Evolutionary conservation across 1,139 yeast genomes (phyloP).

Genomic region (Insectozyma bohioensis): DNA sequence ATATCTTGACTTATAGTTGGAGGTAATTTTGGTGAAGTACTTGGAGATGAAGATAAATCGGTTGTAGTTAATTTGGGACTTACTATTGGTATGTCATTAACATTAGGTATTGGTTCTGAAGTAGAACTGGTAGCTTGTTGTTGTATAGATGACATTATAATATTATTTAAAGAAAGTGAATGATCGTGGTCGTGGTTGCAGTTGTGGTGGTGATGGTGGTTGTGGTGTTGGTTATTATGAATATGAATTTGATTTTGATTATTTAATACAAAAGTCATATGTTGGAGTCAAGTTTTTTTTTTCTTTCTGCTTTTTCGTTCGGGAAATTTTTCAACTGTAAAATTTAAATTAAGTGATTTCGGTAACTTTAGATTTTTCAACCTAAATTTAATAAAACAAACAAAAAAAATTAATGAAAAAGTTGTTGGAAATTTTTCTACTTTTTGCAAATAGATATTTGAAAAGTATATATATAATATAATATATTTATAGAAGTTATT

Average conservation of each 20-base stretch:
- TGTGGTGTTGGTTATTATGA: background rate
- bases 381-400: too few species aligned
- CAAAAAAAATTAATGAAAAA: too few species aligned
- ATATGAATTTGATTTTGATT: slow-evolving; percentile 1
- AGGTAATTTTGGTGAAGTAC: slow-evolving; percentile 14
- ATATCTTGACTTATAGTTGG: slow-evolving; percentile 15
- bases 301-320: slow-evolving; percentile 2
- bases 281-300: slow-evolving; percentile 4
- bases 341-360: too few species aligned
- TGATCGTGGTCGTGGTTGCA: background rate
- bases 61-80: slow-evolving; percentile 15
- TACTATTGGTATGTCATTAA: slow-evolving; percentile 16
- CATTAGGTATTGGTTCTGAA: slow-evolving; percentile 8
- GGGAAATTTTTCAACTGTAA: too few species aligned
- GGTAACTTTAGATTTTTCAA: too few species aligned
- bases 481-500: too few species aligned
- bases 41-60: slow-evolving; percentile 6
- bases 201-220: slow-evolving; percentile 1
- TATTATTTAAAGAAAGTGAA: background rate
- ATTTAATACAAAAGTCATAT: slow-evolving; percentile 1
- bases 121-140: slow-evolving; percentile 6
- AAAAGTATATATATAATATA: too few species aligned
- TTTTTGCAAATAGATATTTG: too few species aligned
- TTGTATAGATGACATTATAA: slow-evolving; percentile 5
- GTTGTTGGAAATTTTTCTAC: too few species aligned